These are phyloP conservation scores for Escovopsis weberi DNA, from an alignment of 2,329 filamentous ascomycete genomes.

Conservation along the genomic window DNA sequence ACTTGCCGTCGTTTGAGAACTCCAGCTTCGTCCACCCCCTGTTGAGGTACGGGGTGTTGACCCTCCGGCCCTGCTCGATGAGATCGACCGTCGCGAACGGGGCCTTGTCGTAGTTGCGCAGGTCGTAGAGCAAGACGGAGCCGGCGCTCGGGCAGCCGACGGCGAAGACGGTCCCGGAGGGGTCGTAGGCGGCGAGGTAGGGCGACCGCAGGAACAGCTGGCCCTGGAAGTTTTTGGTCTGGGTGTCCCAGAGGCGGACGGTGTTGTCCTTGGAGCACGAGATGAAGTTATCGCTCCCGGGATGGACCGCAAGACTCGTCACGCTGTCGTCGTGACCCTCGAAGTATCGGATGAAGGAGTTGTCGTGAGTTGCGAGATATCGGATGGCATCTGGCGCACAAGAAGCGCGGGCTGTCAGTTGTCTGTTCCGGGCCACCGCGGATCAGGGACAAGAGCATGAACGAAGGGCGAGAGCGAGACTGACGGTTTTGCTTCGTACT, in stretches of 20 bases:
- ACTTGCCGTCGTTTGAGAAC: slow-evolving; percentile 92
- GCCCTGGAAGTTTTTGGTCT: slow-evolving; percentile 65
- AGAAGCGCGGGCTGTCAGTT: not conserved
- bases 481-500: slow-evolving; percentile 85
- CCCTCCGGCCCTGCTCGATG: slow-evolving; percentile 34
- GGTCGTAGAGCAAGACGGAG: slow-evolving; percentile 76
- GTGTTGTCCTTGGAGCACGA: slow-evolving; percentile 87
- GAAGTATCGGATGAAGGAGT: slow-evolving; percentile 93
- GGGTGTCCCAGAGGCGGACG: slow-evolving; percentile 78
- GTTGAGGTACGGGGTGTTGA: slow-evolving; percentile 42
- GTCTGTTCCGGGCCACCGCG: slow-evolving; percentile 1
- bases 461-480: slow-evolving; percentile 5
- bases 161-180: slow-evolving; percentile 82
- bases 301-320: slow-evolving; percentile 71
- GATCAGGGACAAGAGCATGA: not conserved
- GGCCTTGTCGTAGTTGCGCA: slow-evolving; percentile 82
- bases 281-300: slow-evolving; percentile 78
- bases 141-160: slow-evolving; percentile 71
- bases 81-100: slow-evolving; percentile 83
- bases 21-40: slow-evolving; percentile 81
- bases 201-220: slow-evolving; percentile 68
- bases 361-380: slow-evolving; percentile 86
- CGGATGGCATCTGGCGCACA: slow-evolving; percentile 63
- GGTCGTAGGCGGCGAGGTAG: slow-evolving; percentile 79
- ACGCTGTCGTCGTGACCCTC: slow-evolving; percentile 77